A percentile compares a stretch with the other conserved stretches of the same genome.
Evolutionary conservation across 768 basidiomycete species (phyloP).

Genomic region (Lyophyllum shimeji): DNA sequence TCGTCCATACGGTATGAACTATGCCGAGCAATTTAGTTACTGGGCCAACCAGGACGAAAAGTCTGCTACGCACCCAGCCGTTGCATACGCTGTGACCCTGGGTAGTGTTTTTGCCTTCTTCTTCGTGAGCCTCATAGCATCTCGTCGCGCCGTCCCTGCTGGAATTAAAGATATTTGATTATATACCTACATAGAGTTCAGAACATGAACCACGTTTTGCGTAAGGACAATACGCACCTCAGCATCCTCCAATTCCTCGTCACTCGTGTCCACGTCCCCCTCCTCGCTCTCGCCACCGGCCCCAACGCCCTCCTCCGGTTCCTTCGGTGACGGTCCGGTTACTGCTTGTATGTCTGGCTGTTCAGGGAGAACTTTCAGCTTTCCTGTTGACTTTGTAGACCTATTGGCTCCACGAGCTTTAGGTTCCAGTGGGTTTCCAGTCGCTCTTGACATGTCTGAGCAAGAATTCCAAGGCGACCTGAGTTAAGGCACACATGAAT

Average conservation of each 20-base stretch:
- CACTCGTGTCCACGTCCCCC: slow-evolving; percentile 62
- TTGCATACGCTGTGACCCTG: slow-evolving; percentile 95
- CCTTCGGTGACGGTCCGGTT: slow-evolving; percentile 30
- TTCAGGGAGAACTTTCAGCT: slow-evolving; percentile 87
- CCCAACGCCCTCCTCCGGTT: slow-evolving; percentile 46
- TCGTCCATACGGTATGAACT: slow-evolving; percentile 91
- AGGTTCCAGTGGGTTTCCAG: slow-evolving; percentile 32
- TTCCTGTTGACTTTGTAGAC: slow-evolving; percentile 79
- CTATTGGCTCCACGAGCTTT: slow-evolving; percentile 75
- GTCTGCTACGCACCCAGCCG: slow-evolving; percentile 64
- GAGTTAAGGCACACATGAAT: background rate
- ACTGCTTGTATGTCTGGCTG: slow-evolving; percentile 58
- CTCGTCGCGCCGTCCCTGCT: slow-evolving; percentile 88
- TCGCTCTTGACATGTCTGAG: slow-evolving; percentile 16
- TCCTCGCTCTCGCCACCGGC: slow-evolving; percentile 69
- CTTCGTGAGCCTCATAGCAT: slow-evolving; percentile 88
- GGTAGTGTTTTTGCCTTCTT: slow-evolving; percentile 92
- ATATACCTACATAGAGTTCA: slow-evolving; percentile 60
- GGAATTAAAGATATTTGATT: slow-evolving; percentile 93
- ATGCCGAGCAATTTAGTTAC: slow-evolving; percentile 1
- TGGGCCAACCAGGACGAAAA: background rate
- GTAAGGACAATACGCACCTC: slow-evolving; percentile 44
- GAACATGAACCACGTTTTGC: background rate
- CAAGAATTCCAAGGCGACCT: background rate
- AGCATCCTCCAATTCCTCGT: slow-evolving; percentile 58